Base-by-base conservation (phyloP, 495 filamentous ascomycete genomes). In the Lophiostoma macrostomum region DNA sequence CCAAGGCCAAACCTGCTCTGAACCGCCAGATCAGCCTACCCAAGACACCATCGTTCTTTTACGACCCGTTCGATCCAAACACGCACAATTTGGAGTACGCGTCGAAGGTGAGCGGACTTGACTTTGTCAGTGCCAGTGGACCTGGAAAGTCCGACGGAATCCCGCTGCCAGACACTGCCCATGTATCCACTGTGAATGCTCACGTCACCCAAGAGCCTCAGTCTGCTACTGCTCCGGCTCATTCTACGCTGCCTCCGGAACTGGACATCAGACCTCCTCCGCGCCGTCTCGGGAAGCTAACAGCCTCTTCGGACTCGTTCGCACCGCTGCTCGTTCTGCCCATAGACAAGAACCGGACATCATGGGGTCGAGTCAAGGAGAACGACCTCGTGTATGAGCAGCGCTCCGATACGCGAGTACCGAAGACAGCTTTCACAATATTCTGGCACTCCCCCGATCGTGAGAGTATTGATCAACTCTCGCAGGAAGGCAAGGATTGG, bases 391-490 rank as follows among this genome's bases (percentile, higher is more conserved):
- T 80, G 24, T 84, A 88, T 60, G 66, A 78, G 1, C 70, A 79
- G 24, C 67, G 61, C 24, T 62, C 67, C 42, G 86, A 95, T 53
- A 77, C 71, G 4, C 83, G 80, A 18, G 81, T 96, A 25, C 87
- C 90, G 4, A 90, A 90, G 60, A 81, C 81, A 46, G 90, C 84
- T n/a, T 78, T 94, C 58, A 82, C 85, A 56, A 75, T 96, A 44
- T 74, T 83, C 13, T 81, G 90, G 58, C 88, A 82, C 78, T 80
- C 79, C 25, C 27, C 30, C 0, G 77, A 76, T 1, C 81, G 86
- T 53, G 81, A 85, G 14, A 65, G 72, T 1, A 64, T 64, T 4
- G 80, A 86, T n/a, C 64, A 74, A 3, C 64, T 65, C 1, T 75
- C 80, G 23, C 73, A 76, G 20, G 58, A 77, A 18, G 76, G 80